Evolutionary conservation across 352 stramenopile genomes (phyloP).

Genomic region (Phytophthora quininea): DNA sequence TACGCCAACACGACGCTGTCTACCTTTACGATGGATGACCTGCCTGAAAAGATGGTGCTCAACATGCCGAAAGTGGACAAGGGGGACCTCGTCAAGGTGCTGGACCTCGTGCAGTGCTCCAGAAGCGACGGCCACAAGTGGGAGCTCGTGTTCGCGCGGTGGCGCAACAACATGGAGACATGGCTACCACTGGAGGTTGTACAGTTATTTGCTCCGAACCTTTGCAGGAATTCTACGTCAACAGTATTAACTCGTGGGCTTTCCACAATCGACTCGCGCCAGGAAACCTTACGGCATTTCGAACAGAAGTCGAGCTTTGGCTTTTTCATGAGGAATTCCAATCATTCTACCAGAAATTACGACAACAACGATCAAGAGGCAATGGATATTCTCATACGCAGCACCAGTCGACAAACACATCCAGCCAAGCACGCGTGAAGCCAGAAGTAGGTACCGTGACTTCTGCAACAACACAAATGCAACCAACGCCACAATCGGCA

Average conservation of each 20-base stretch:
- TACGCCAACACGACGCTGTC: slow-evolving; percentile 53
- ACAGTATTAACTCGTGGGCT: slow-evolving; percentile 77
- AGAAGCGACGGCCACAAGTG: slow-evolving; percentile 48
- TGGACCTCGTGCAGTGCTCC: slow-evolving; percentile 75
- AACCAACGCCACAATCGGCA: neutral
- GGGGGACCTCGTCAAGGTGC: slow-evolving; percentile 66
- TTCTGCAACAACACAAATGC: slow-evolving; percentile 6
- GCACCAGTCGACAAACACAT: slow-evolving; percentile 10
- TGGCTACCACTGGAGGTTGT: slow-evolving; percentile 74
- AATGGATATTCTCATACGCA: slow-evolving; percentile 9
- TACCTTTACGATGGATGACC: slow-evolving; percentile 42
- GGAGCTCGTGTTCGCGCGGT: slow-evolving; percentile 76
- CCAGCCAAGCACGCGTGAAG: slow-evolving; percentile 30
- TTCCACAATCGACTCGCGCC: slow-evolving; percentile 54
- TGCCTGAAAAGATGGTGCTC: slow-evolving; percentile 55
- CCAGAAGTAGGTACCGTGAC: slow-evolving; percentile 10
- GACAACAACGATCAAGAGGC: slow-evolving; percentile 20
- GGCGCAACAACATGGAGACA: slow-evolving; percentile 66
- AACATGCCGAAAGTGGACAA: slow-evolving; percentile 55
- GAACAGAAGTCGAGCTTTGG: slow-evolving; percentile 79
- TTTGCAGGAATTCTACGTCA: slow-evolving; percentile 84
- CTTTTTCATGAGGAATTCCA: slow-evolving; percentile 74
- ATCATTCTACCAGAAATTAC: slow-evolving; percentile 57
- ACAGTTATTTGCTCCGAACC: slow-evolving; percentile 38
- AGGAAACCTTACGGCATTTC: slow-evolving; percentile 41